Conservation (phyloP, 768 basidiomycete species). For the Trametes punicea region DNA sequence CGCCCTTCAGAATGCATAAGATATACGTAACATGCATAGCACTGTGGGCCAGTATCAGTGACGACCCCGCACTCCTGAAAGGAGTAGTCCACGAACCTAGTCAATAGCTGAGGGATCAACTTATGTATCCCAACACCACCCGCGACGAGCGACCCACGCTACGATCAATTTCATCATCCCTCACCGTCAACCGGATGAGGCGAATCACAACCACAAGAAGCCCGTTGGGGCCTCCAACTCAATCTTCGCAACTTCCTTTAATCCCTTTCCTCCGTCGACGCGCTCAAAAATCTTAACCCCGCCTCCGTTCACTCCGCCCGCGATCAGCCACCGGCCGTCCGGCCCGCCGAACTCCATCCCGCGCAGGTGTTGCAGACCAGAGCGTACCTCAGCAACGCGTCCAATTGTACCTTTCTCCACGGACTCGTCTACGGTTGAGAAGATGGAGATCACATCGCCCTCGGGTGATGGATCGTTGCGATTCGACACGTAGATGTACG, state of each 20-base stretch:
- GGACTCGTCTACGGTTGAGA: slow-evolving; percentile 44
- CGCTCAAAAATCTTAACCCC: slow-evolving; percentile 74
- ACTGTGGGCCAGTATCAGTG: too few species aligned
- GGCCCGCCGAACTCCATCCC: slow-evolving; percentile 66
- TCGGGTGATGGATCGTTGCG: slow-evolving; percentile 66
- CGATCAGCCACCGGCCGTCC: slow-evolving; percentile 58
- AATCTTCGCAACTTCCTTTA: slow-evolving; percentile 47
- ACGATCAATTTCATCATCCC: background rate
- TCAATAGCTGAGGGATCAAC: too few species aligned
- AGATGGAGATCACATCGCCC: slow-evolving; percentile 74
- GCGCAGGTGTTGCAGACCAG: slow-evolving; percentile 67
- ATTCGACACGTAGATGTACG: slow-evolving; percentile 72
- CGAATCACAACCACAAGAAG: slow-evolving; percentile 38
- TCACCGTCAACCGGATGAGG: background rate
- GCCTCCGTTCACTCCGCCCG: slow-evolving; percentile 59
- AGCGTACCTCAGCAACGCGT: slow-evolving; percentile 59
- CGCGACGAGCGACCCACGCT: too few species aligned
- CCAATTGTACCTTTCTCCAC: slow-evolving; percentile 32
- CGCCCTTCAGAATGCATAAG: too few species aligned
- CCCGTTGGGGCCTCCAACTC: slow-evolving; percentile 38
- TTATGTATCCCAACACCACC: too few species aligned
- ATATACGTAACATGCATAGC: too few species aligned
- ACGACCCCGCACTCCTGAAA: too few species aligned
- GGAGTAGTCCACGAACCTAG: too few species aligned
- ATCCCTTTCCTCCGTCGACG: slow-evolving; percentile 51